Conservation (phyloP, 176 grass and related monocot species). For the Bolboschoenus planiculmis region DNA sequence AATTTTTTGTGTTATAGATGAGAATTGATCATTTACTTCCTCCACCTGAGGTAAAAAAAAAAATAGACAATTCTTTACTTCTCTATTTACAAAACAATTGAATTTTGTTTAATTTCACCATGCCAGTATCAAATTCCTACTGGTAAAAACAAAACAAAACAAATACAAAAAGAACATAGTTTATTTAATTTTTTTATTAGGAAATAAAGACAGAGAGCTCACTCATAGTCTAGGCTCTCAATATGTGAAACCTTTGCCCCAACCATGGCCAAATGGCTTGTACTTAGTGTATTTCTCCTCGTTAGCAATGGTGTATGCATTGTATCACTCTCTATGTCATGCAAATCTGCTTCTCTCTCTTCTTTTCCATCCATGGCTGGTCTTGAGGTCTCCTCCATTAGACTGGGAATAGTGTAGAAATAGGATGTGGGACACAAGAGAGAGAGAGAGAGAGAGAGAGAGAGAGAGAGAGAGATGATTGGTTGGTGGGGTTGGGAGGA, state of each 20-base stretch:
- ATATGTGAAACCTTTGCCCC: slow-evolving; percentile 95
- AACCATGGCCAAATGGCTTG: slow-evolving; percentile 81
- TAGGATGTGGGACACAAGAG: neutral
- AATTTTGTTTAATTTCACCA: neutral
- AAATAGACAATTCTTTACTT: neutral
- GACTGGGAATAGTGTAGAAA: neutral
- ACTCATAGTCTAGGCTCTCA: slow-evolving; percentile 99
- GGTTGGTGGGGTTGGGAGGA: neutral
- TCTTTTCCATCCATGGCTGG: slow-evolving; percentile 5
- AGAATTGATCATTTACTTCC: neutral
- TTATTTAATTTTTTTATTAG: neutral
- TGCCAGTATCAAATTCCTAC: neutral
- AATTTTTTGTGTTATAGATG: neutral
- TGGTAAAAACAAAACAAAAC: neutral
- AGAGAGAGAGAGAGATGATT: neutral
- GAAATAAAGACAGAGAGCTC: slow-evolving; percentile 11
- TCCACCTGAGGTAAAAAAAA: neutral
- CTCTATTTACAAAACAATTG: neutral
- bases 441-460: neutral
- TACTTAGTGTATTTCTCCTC: slow-evolving; percentile 50
- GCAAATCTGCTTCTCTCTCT: slow-evolving; percentile 9
- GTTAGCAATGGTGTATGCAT: slow-evolving; percentile 62
- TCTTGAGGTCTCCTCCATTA: slow-evolving; percentile 26
- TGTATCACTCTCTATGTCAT: slow-evolving; percentile 30
- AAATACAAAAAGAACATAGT: slow-evolving; percentile 3